Conservation (phyloP, 1,139 yeast genomes). For the Taiozyma sp. region DNA sequence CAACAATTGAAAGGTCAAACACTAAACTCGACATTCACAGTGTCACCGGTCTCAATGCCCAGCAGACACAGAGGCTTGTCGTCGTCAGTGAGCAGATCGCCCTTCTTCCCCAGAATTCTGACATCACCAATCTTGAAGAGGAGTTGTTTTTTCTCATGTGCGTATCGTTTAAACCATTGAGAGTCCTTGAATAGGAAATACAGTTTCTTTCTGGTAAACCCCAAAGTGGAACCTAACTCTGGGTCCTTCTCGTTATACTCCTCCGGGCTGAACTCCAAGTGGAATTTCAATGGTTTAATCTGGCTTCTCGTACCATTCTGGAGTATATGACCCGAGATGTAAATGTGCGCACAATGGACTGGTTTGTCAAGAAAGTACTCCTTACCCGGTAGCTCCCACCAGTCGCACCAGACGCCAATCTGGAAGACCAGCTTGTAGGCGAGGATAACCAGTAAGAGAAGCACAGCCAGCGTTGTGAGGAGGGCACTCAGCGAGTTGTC, state of each 20-base stretch:
- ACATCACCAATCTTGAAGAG: conserved; percentile 28
- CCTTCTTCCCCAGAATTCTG: conserved; percentile 27
- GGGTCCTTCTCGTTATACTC: conserved; percentile 56
- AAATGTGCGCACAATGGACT: conserved; percentile 71
- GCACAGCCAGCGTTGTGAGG: conserved; percentile 15
- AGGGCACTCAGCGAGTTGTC: conserved; percentile 12
- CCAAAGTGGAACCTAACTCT: conserved; percentile 65
- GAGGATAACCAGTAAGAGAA: conserved; percentile 9
- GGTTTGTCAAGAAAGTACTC: conserved; percentile 67
- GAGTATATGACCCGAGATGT: conserved; percentile 42
- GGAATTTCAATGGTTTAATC: conserved; percentile 45
- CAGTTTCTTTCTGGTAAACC: conserved; percentile 50
- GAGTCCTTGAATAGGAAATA: conserved; percentile 50
- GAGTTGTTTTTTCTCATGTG: background rate
- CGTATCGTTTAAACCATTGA: background rate
- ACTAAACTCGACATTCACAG: conserved; percentile 39
- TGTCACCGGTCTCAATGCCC: conserved; percentile 64
- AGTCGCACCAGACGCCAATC: conserved; percentile 9
- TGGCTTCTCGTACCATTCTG: conserved; percentile 21
- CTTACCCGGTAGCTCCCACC: conserved; percentile 44
- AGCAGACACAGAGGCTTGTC: conserved; percentile 52
- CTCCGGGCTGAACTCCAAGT: conserved; percentile 76
- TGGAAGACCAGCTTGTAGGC: conserved; percentile 10
- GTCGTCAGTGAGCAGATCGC: conserved; percentile 30
- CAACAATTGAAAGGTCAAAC: background rate